Base-by-base conservation (phyloP, 176 grass and related monocot genomes). In the Rhynchospora breviuscula region DNA sequence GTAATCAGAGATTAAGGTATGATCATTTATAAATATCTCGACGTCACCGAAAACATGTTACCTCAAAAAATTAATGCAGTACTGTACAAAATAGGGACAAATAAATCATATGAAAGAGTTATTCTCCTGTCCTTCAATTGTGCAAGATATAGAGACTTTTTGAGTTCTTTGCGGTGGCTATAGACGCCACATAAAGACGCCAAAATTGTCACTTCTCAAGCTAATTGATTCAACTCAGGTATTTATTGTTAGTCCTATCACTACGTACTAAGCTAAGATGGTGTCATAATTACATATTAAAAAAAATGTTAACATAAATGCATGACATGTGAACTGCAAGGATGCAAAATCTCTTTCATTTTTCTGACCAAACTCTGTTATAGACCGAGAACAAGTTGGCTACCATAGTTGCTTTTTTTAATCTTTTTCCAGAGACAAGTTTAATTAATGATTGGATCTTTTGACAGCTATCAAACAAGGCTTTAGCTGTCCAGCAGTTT, bases 261-360 rank as follows among this genome's bases (percentile, higher is more conserved):
- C 14, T 71, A 35, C 26, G 26, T 29, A 29, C 40, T 4, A 71
- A 21, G 43, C 19, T 44, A 21, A 71, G 6, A 71, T 46, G 67
- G 67, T 71, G 67, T 77, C 73, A 56, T 77, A 47, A 77, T 54
- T 77, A 77, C 22, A 56, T 77, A 77, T 77, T 77, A 56, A 53
- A 17, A 74, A 22, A 49, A 12, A n/a, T n/a, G 69, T 22, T 21
- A 51, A 51, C 19, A 75, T 19, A 18, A 59, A 70, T 26, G 46
- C 46, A 51, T 33, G 47, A 56, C 73, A 77, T 77, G 49, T 77
- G 73, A 52, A 56, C 29, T 56, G 73, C 49, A 77, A 77, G 12
- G 48, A 56, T 48, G 68, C 25, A 60, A 19, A 44, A 13, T 48
- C 40, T 72, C 8, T 72, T 48, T 72, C 43, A 10, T 19, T 72